These are phyloP conservation scores for Fragilaria radians DNA, from an alignment of 108 stramenopile species.

Conservation along the genomic window DNA sequence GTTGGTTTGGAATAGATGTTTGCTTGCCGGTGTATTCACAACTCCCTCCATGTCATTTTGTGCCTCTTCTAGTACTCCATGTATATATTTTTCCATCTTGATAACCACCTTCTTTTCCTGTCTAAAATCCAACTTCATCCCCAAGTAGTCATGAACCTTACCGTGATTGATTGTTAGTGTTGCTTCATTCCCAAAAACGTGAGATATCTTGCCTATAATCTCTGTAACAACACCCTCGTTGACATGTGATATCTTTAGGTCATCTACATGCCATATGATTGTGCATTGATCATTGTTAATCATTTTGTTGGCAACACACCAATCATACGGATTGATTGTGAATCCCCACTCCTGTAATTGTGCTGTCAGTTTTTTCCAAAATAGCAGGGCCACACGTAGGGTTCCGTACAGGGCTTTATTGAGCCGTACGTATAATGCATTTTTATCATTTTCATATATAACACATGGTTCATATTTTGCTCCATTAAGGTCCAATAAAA, in stretches of 20 bases:
- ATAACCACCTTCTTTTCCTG: slow-evolving; percentile 2
- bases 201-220: slow-evolving; percentile 1
- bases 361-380: slow-evolving; percentile 4
- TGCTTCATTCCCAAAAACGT: slow-evolving; percentile 12
- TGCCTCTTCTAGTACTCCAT: slow-evolving; percentile 10
- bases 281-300: slow-evolving; percentile 14
- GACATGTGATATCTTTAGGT: too few species aligned
- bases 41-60: slow-evolving; percentile 7
- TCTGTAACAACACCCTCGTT: slow-evolving; percentile 6
- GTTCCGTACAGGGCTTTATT: slow-evolving; percentile 22
- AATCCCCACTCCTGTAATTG: too few species aligned
- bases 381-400: slow-evolving; percentile 16
- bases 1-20: slow-evolving; percentile 29
- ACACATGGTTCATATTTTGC: slow-evolving; percentile 8
- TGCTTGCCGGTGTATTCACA: slow-evolving; percentile 18
- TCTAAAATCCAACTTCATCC: slow-evolving; percentile 16
- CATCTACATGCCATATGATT: slow-evolving; percentile 24
- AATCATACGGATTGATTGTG: slow-evolving; percentile 32
- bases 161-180: slow-evolving; percentile 7
- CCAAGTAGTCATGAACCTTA: slow-evolving; percentile 16
- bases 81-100: slow-evolving; percentile 12
- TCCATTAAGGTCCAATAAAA: slow-evolving; percentile 10
- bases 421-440: slow-evolving; percentile 12
- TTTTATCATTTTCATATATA: slow-evolving; percentile 10
- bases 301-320: slow-evolving; percentile 29